phyloP scores from a whole-genome alignment of 352 stramenopile species.

The Phytophthora litchii region DNA sequence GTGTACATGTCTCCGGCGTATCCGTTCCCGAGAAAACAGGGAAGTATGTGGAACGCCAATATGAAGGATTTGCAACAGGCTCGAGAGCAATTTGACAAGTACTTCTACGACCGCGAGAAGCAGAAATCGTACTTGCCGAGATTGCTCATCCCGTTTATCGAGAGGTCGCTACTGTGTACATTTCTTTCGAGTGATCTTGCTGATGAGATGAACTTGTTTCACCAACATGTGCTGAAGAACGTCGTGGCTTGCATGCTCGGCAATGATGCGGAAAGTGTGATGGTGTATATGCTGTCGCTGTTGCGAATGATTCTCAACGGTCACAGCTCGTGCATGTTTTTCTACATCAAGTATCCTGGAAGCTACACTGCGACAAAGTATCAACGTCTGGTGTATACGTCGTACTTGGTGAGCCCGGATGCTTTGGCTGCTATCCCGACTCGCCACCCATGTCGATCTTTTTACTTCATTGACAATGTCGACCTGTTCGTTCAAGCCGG shows the following conservation, averaged over 20 bases:
- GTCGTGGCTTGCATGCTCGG: slow-evolving; percentile 74
- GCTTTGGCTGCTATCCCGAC: slow-evolving; percentile 56
- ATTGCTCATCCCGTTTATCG: slow-evolving; percentile 68
- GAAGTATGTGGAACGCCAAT: slow-evolving; percentile 63
- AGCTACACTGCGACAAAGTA: slow-evolving; percentile 62
- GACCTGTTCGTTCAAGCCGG: slow-evolving; percentile 86
- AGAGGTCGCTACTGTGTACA: slow-evolving; percentile 75
- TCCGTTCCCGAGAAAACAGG: slow-evolving; percentile 76
- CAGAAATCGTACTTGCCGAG: slow-evolving; percentile 58
- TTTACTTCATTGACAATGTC: slow-evolving; percentile 86
- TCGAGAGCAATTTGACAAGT: slow-evolving; percentile 71
- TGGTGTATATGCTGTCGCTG: slow-evolving; percentile 63
- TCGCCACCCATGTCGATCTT: slow-evolving; percentile 75
- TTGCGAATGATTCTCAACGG: slow-evolving; percentile 82
- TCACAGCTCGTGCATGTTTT: slow-evolving; percentile 79
- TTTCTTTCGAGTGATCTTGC: slow-evolving; percentile 74
- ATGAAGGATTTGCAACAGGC: slow-evolving; percentile 71
- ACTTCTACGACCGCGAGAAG: slow-evolving; percentile 65
- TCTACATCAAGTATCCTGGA: slow-evolving; percentile 85
- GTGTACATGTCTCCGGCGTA: slow-evolving; percentile 84
- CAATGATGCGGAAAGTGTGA: slow-evolving; percentile 36
- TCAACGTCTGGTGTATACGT: slow-evolving; percentile 75
- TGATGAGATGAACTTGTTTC: slow-evolving; percentile 79
- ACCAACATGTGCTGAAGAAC: slow-evolving; percentile 82
- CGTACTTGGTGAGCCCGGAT: slow-evolving; percentile 71